These are phyloP conservation scores for Leishmania lainsoni DNA, from an alignment of 208 protist genomes.

Conservation along the genomic window DNA sequence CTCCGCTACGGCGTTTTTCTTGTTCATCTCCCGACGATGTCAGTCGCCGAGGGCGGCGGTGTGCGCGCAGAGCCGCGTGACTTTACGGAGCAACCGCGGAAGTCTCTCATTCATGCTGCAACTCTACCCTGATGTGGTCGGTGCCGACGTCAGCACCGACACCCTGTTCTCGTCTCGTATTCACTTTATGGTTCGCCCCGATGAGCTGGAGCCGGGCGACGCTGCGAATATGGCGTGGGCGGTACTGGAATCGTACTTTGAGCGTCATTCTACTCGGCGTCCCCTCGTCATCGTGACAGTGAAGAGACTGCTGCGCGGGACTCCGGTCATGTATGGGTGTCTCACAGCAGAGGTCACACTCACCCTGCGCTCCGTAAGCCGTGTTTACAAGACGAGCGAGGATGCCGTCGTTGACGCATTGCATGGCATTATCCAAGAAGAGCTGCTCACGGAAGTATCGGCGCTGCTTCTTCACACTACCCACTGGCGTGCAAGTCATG, in stretches of 20 bases:
- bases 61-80: background rate
- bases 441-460: conserved; percentile 27
- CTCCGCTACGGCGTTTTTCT: conserved; percentile 43
- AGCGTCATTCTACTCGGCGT: conserved; percentile 34
- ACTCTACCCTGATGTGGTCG: conserved; percentile 41
- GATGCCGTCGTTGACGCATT: conserved; percentile 28
- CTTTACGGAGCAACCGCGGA: conserved; percentile 42
- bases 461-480: conserved; percentile 26
- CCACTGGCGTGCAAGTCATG: conserved; percentile 21
- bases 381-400: conserved; percentile 28
- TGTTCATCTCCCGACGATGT: conserved; percentile 15
- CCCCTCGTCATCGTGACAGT: conserved; percentile 12
- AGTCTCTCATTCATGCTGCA: conserved; percentile 54
- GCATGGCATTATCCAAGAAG: conserved; percentile 16
- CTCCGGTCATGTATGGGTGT: conserved; percentile 18
- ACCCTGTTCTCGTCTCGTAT: conserved; percentile 41
- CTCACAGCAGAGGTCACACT: conserved; percentile 27
- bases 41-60: background rate
- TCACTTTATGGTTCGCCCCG: conserved; percentile 40
- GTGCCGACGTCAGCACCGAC: conserved; percentile 15
- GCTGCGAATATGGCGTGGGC: conserved; percentile 36
- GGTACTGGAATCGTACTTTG: conserved; percentile 59
- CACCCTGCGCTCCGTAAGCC: conserved; percentile 27
- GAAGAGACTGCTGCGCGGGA: conserved; percentile 17
- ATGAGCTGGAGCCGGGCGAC: conserved; percentile 2